These are phyloP conservation scores for Debaryomyces nepalensis DNA, from an alignment of 1,139 yeast species.

Conservation along the genomic window DNA sequence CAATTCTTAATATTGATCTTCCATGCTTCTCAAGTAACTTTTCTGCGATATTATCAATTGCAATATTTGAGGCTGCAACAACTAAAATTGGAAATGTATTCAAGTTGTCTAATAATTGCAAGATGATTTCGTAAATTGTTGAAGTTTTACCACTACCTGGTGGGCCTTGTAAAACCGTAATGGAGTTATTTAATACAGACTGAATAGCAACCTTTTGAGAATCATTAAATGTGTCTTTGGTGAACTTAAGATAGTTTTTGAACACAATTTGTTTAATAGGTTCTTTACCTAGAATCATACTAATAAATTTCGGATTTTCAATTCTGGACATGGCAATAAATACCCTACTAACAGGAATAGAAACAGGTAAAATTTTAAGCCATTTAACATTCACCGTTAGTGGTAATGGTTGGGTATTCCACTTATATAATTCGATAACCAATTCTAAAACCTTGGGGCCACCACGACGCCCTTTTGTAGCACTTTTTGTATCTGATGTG, in stretches of 20 bases:
- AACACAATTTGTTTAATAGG: constrained; percentile 64
- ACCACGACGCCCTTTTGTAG: constrained; percentile 17
- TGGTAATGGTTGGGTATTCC: constrained; percentile 62
- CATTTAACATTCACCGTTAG: constrained; percentile 37
- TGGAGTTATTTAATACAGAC: constrained; percentile 66
- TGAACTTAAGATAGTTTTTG: constrained; percentile 55
- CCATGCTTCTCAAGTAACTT: constrained; percentile 57
- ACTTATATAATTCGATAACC: constrained; percentile 55
- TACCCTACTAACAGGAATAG: constrained; percentile 65
- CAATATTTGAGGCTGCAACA: constrained; percentile 77
- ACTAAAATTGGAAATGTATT: constrained; percentile 68
- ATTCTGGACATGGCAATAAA: constrained; percentile 66
- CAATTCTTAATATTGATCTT: constrained; percentile 60
- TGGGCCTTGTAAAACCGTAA: constrained; percentile 70
- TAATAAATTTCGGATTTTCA: constrained; percentile 58
- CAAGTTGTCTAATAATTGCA: constrained; percentile 59
- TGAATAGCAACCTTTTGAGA: constrained; percentile 73
- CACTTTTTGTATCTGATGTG: constrained; percentile 44
- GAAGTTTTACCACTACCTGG: constrained; percentile 75
- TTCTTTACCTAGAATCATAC: constrained; percentile 62
- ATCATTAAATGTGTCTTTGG: constrained; percentile 55
- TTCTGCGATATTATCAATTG: constrained; percentile 78
- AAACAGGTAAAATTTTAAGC: constrained; percentile 61
- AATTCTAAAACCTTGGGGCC: constrained; percentile 40
- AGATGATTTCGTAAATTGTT: constrained; percentile 66